Percentiles rank a stretch among this genome's conserved stretches.
Conservation (phyloP, 176 grass and related monocot species). For the Oryza officinalis region DNA sequence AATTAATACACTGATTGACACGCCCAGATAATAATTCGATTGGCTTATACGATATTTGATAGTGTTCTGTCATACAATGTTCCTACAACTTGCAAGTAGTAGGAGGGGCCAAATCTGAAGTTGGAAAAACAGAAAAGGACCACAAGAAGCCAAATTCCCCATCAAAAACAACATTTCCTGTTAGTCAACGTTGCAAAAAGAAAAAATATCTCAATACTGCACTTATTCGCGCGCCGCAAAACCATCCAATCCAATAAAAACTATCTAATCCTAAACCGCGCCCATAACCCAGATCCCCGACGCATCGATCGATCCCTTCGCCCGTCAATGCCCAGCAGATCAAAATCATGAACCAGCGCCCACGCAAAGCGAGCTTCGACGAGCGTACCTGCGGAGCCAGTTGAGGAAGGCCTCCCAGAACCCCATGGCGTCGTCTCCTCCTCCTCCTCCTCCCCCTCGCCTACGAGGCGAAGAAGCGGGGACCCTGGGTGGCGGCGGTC, state of each 20-base stretch:
- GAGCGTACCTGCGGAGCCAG: constrained; percentile 83
- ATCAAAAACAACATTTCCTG: background rate
- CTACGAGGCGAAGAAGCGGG: background rate
- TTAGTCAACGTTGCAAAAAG: background rate
- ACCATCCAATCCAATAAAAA: background rate
- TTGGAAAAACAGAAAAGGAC: background rate
- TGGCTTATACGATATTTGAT: background rate
- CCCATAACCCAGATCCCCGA: constrained; percentile 36
- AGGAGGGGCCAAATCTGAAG: constrained; percentile 5
- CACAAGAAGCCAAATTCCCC: background rate
- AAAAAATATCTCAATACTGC: background rate
- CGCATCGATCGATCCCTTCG: background rate
- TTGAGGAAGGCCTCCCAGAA: constrained; percentile 98
- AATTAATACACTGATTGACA: background rate
- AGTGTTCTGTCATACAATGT: background rate
- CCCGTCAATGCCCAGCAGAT: constrained; percentile 32
- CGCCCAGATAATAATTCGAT: background rate
- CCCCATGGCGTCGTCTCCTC: constrained; percentile 54
- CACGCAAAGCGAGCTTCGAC: background rate
- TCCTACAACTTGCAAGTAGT: background rate
- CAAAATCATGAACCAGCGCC: background rate
- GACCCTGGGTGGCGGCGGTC: background rate
- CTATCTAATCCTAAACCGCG: constrained; percentile 2
- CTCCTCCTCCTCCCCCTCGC: background rate
- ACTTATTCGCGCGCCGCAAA: background rate